phyloP scores from a whole-genome alignment of 805 yeast species.

The Candida pseudoglaebosa region DNA sequence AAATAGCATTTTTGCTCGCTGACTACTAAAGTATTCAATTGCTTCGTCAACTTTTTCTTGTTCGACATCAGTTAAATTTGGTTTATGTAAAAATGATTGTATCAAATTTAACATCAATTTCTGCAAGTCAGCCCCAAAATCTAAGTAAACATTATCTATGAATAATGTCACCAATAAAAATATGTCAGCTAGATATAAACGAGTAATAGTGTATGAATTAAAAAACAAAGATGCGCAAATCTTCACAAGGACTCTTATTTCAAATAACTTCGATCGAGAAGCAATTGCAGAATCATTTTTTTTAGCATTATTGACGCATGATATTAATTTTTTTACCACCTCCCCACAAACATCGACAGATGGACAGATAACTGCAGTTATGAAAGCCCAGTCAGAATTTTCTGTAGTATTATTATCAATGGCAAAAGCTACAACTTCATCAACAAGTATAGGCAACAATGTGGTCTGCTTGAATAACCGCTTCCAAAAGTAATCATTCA shows the following conservation, averaged over 20 bases:
- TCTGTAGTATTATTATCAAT: slow-evolving; percentile 70
- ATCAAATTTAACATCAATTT: slow-evolving; percentile 61
- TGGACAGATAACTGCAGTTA: slow-evolving; percentile 65
- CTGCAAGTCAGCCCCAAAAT: slow-evolving; percentile 59
- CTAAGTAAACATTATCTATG: slow-evolving; percentile 48
- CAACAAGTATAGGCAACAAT: slow-evolving; percentile 55
- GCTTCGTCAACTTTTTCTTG: slow-evolving; percentile 43
- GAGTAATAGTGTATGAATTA: slow-evolving; percentile 59
- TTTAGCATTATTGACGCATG: slow-evolving; percentile 49
- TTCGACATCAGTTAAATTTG: slow-evolving; percentile 39
- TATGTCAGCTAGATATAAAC: slow-evolving; percentile 67
- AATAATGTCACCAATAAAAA: slow-evolving; percentile 62
- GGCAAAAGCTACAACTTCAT: slow-evolving; percentile 70
- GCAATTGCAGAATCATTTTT: slow-evolving; percentile 37
- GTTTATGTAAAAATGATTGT: slow-evolving; percentile 63
- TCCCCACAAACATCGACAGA: slow-evolving; percentile 70
- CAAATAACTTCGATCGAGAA: slow-evolving; percentile 56
- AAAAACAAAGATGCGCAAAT: slow-evolving; percentile 64
- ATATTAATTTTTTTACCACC: slow-evolving; percentile 54
- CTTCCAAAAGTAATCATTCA: slow-evolving; percentile 65
- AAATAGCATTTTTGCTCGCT: slow-evolving; percentile 62
- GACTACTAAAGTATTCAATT: slow-evolving; percentile 49
- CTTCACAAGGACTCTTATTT: slow-evolving; percentile 62
- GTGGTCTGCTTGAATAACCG: slow-evolving; percentile 58
- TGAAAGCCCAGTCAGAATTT: slow-evolving; percentile 61